These are phyloP conservation scores for Mrakia hoshinonis DNA, from an alignment of 768 basidiomycete genomes.

Conservation along the genomic window DNA sequence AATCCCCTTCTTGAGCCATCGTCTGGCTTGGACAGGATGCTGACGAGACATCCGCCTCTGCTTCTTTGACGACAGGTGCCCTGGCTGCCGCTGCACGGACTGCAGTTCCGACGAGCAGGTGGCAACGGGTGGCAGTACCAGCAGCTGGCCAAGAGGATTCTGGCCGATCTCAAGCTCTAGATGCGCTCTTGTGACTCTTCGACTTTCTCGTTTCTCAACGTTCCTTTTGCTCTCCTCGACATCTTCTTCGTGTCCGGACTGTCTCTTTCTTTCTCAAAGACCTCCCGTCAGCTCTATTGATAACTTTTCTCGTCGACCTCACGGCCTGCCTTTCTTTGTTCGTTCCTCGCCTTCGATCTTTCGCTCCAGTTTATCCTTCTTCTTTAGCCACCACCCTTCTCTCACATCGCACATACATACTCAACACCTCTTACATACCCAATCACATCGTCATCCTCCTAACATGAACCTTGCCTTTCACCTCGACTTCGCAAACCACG, in stretches of 20 bases:
- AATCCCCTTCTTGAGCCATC: background rate
- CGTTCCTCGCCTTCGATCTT: background rate
- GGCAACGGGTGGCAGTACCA: constrained; percentile 97
- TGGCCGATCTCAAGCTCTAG: constrained; percentile 37
- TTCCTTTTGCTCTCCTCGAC: background rate
- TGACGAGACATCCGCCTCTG: too few species aligned
- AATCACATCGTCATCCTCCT: too few species aligned
- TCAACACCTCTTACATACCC: too few species aligned
- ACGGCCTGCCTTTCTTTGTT: too few species aligned
- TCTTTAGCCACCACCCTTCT: background rate
- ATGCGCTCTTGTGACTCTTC: background rate
- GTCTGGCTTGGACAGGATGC: background rate
- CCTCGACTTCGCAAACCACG: too few species aligned
- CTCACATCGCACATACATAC: too few species aligned
- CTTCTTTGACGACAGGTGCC: constrained; percentile 55
- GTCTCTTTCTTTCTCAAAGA: too few species aligned
- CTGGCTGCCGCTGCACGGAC: constrained; percentile 83
- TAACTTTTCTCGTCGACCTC: too few species aligned
- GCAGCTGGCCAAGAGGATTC: constrained; percentile 56
- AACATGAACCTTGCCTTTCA: too few species aligned
- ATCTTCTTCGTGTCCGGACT: too few species aligned
- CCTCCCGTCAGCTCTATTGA: too few species aligned
- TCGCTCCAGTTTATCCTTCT: background rate
- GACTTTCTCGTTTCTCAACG: background rate
- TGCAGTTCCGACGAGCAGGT: constrained; percentile 82